A percentile compares a stretch with the other conserved stretches of the same genome.
Conservation (phyloP, 2,329 filamentous ascomycete species). For the Hymenoscyphus repandus region DNA sequence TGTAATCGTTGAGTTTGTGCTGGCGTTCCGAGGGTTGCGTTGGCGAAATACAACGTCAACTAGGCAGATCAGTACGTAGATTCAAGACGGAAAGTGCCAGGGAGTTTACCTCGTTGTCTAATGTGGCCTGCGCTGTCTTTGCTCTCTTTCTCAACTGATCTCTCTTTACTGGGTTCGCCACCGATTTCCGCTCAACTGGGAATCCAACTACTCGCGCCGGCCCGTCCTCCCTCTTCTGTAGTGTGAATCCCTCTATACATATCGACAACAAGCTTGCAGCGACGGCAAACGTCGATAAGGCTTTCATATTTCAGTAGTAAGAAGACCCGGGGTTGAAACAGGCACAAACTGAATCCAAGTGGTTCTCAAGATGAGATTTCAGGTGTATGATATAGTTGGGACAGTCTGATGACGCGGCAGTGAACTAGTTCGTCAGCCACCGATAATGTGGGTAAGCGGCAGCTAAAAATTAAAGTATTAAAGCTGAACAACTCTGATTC, state of each 20-base stretch:
- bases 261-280: slow-evolving; percentile 25
- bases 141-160: slow-evolving; percentile 39
- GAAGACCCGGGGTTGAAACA: no score
- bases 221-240: slow-evolving; percentile 25
- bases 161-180: slow-evolving; percentile 25
- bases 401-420: slow-evolving; percentile 5
- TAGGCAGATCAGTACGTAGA: slow-evolving; percentile 29
- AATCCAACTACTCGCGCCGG: slow-evolving; percentile 29
- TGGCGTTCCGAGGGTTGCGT: slow-evolving; percentile 58
- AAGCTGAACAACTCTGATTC: no score
- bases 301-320: slow-evolving; percentile 21
- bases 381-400: not conserved
- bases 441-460: not conserved
- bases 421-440: slow-evolving; percentile 1
- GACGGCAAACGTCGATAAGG: slow-evolving; percentile 21
- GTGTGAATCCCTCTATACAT: slow-evolving; percentile 24
- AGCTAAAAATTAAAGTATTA: not conserved
- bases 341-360: no score
- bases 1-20: slow-evolving; percentile 52
- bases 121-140: slow-evolving; percentile 36
- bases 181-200: slow-evolving; percentile 23
- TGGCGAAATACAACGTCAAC: slow-evolving; percentile 61
- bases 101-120: slow-evolving; percentile 50
- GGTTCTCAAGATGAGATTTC: no score
- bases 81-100: not conserved